Evolutionary conservation across 805 yeast species (phyloP).

Genomic region (Candida vartiovaarae): DNA sequence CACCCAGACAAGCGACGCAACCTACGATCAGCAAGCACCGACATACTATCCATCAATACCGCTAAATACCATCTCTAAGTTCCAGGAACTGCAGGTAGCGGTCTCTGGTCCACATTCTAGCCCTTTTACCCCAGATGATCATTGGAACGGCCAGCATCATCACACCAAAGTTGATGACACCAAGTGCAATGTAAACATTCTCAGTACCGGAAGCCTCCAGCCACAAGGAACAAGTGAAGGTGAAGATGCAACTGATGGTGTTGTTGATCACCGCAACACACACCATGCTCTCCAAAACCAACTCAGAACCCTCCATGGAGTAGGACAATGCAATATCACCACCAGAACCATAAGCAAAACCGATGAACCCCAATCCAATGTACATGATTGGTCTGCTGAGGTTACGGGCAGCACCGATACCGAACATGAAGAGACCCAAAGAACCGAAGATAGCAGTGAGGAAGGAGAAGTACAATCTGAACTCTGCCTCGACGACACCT

Average conservation of each 20-base stretch:
- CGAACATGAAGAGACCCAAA: constrained; percentile 56
- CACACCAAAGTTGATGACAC: constrained; percentile 51
- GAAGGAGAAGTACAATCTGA: constrained; percentile 49
- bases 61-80: constrained; percentile 37
- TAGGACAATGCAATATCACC: constrained; percentile 67
- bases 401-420: constrained; percentile 53
- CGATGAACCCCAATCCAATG: constrained; percentile 56
- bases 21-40: background rate
- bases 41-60: background rate
- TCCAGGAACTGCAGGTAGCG: constrained; percentile 49
- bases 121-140: constrained; percentile 51
- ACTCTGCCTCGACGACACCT: constrained; percentile 62
- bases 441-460: constrained; percentile 54
- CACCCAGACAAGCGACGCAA: background rate
- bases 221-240: constrained; percentile 59
- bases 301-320: constrained; percentile 63
- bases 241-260: constrained; percentile 56
- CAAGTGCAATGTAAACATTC: constrained; percentile 53
- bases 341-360: constrained; percentile 63
- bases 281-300: constrained; percentile 65
- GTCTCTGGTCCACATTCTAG: constrained; percentile 51
- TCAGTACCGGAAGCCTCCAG: constrained; percentile 48
- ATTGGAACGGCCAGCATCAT: constrained; percentile 52
- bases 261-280: constrained; percentile 61
- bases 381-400: constrained; percentile 50